phyloP scores from a whole-genome alignment of 2,329 filamentous ascomycete species.

The Alternaria gansuensis region DNA sequence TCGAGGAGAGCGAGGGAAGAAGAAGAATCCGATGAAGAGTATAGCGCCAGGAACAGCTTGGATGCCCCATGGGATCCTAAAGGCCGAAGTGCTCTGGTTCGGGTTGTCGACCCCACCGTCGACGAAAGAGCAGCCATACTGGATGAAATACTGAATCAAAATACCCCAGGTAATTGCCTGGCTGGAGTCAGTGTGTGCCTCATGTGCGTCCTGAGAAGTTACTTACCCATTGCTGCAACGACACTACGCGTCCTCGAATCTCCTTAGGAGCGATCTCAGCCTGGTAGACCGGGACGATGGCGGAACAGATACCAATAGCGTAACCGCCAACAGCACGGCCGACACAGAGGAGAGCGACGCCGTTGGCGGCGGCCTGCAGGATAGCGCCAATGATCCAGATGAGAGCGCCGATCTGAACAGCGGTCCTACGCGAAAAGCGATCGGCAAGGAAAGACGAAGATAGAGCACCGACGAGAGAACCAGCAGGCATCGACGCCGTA shows the following conservation, averaged over 20 bases:
- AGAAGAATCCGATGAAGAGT: slow-evolving; percentile 53
- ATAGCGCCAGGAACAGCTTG: slow-evolving; percentile 55
- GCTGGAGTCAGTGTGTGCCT: background rate
- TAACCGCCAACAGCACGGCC: slow-evolving; percentile 81
- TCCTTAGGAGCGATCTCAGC: slow-evolving; percentile 74
- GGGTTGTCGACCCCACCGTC: slow-evolving; percentile 54
- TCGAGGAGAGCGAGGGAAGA: slow-evolving; percentile 64
- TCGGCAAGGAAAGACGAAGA: slow-evolving; percentile 59
- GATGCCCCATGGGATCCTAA: slow-evolving; percentile 56
- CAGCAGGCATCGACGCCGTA: slow-evolving; percentile 60
- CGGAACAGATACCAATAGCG: slow-evolving; percentile 86
- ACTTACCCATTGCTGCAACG: slow-evolving; percentile 58
- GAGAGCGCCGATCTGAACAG: slow-evolving; percentile 56
- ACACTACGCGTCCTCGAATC: slow-evolving; percentile 66
- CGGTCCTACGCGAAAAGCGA: slow-evolving; percentile 55
- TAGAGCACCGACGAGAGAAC: slow-evolving; percentile 59
- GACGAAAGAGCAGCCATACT: slow-evolving; percentile 68
- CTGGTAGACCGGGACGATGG: slow-evolving; percentile 92
- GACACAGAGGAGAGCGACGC: slow-evolving; percentile 56
- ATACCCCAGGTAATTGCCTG: slow-evolving; percentile 69
- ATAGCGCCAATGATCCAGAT: slow-evolving; percentile 60
- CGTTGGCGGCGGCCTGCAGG: slow-evolving; percentile 52
- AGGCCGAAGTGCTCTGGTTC: slow-evolving; percentile 56
- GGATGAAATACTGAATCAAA: slow-evolving; percentile 71
- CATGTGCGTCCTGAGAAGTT: background rate